Percentiles rank a stretch among this genome's conserved stretches.
phyloP scores from a whole-genome alignment of 345 rosid genomes.

The Eucalyptus polybractea region DNA sequence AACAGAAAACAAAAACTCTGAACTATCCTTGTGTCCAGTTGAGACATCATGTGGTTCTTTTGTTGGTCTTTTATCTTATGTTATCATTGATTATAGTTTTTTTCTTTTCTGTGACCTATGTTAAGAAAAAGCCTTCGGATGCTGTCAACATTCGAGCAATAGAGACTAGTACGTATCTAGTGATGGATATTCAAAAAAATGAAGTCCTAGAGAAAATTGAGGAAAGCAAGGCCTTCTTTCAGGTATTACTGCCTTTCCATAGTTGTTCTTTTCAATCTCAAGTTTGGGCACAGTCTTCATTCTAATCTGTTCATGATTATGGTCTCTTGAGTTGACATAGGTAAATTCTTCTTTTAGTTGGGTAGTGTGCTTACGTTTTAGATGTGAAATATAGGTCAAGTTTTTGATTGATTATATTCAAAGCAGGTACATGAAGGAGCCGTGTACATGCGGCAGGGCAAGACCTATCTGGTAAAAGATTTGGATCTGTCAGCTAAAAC shows the following conservation, averaged over 20 bases:
- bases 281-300: not conserved
- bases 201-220: constrained; percentile 83
- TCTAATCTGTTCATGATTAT: not conserved
- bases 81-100: not conserved
- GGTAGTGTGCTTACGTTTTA: not conserved
- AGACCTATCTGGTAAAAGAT: constrained; percentile 68
- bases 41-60: not conserved
- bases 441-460: constrained; percentile 79
- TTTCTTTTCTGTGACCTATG: not conserved
- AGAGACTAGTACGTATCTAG: constrained; percentile 57
- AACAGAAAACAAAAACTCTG: not conserved
- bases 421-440: constrained; percentile 78
- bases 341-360: not conserved
- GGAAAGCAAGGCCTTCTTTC: constrained; percentile 97
- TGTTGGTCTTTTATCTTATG: not conserved
- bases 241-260: constrained; percentile 23
- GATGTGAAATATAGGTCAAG: not conserved
- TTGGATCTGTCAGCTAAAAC: constrained; percentile 45
- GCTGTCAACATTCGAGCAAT: constrained; percentile 73
- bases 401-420: not conserved
- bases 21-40: not conserved
- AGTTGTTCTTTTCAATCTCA: not conserved
- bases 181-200: constrained; percentile 30
- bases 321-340: not conserved
- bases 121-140: constrained; percentile 67